Percentiles rank a stretch among this genome's conserved stretches.
phyloP scores from a whole-genome alignment of 352 stramenopile species.

The Halophytophthora polymorphica region DNA sequence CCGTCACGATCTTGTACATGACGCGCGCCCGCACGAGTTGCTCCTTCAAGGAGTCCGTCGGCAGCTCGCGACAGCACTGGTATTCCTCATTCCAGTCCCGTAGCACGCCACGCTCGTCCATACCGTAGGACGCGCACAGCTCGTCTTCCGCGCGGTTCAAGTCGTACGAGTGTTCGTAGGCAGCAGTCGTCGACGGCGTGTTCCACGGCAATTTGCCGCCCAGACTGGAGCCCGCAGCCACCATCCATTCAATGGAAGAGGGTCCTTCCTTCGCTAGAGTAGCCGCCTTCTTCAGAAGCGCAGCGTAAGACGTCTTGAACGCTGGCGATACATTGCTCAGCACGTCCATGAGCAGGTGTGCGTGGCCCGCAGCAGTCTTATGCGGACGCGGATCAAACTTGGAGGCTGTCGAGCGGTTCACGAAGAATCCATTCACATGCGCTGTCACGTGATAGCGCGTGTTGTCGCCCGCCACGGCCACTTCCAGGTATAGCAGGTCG shows the following conservation, averaged over 20 bases:
- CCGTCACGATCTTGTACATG: conserved; percentile 93
- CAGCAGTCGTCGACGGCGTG: conserved; percentile 32
- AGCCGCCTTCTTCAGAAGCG: conserved; percentile 79
- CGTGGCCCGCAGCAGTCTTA: conserved; percentile 27
- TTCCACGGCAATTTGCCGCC: conserved; percentile 82
- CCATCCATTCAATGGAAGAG: conserved; percentile 86
- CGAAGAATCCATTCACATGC: conserved; percentile 91
- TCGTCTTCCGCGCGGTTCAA: conserved; percentile 89
- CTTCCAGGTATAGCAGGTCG: conserved; percentile 94
- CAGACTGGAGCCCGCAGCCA: conserved; percentile 70
- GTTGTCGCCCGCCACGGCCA: conserved; percentile 65
- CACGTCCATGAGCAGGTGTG: conserved; percentile 82
- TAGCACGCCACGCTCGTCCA: conserved; percentile 90
- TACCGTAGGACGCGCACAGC: conserved; percentile 84
- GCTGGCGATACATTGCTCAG: conserved; percentile 60
- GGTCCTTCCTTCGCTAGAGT: conserved; percentile 68
- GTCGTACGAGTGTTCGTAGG: conserved; percentile 69
- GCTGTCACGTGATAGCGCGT: conserved; percentile 84
- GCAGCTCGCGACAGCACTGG: conserved; percentile 88
- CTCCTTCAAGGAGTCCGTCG: conserved; percentile 76
- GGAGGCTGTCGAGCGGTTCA: conserved; percentile 82
- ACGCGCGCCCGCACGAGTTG: conserved; percentile 91
- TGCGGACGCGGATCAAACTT: conserved; percentile 84
- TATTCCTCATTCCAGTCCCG: conserved; percentile 98
- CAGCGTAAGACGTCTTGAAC: conserved; percentile 72